Evolutionary conservation across 2,329 filamentous ascomycete species (phyloP), one percentile per base, ranked within the genome.

Genomic region (Colletotrichum tofieldiae): DNA sequence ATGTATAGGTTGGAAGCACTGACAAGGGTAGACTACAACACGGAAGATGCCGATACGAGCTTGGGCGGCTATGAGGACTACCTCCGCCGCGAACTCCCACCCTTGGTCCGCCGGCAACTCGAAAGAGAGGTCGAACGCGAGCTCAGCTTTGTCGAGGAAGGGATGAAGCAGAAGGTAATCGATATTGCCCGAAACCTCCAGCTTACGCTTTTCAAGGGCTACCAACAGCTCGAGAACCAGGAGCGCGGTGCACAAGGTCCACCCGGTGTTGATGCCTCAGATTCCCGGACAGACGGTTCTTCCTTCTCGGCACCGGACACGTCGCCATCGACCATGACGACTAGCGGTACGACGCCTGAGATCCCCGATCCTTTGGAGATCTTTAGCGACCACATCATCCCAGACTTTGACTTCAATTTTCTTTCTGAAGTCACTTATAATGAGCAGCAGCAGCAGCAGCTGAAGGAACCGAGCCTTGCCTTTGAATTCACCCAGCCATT

Each of bases 41-140:
- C 67, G n/a, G 73, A 77, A 16, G 70, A 72, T 20, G 43, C 61
- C 65, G 45, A 77, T 75, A 79, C 56, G 68, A 77, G 41, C 76
- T 75, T 16, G 68, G 76, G 20, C 76, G 77, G 62, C 78, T 77
- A 65, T 65, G 75, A 76, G 32, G 72, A 74, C 14, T 77, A 74
- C 61, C 58, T 84, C 45, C 79, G 80, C 18, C 76, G 77, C 41
- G 80, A 82, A 18, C 75, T 85, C 1, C 80, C 81, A 0, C 75
- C 77, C 1, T 73, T 78, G 1, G 77, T 84, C 26, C 78, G 79
- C 16, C 73, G 75, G 4, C 77, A 79, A n/a, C 77, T 85, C 9
- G 77, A 78, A 29, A 64, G 39, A 0, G 78, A 78, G 32, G 75
- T 80, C 37, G 76, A 78, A 47, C 67, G 63, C 37, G 73, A 79